Base-by-base conservation (phyloP, 805 yeast species). In the Babjeviella inositovora region DNA sequence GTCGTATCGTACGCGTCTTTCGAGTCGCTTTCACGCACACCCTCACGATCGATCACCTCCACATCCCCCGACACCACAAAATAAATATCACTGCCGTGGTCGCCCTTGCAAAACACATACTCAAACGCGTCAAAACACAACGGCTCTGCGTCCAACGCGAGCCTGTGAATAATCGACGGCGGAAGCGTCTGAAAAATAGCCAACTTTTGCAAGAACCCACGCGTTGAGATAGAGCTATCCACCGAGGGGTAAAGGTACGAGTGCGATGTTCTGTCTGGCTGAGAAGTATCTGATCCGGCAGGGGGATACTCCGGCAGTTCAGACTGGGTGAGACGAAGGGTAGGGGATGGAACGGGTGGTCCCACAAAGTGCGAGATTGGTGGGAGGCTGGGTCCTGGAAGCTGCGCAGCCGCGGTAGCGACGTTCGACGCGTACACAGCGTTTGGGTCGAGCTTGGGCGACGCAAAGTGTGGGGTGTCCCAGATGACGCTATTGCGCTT, bases 1-100 rank as follows among this genome's bases (percentile, higher is more conserved):
- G n/a, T n/a, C n/a, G n/a, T n/a, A n/a, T n/a, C n/a, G n/a, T n/a
- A n/a, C 18, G 18, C 8, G 18, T 8, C n/a, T 8, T 16, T 16
- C n/a, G 18, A n/a, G n/a, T n/a, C n/a, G 4, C 17, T 7, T 9
- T 32, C 35, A 14, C 22, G 27, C 17, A 30, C 32, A 27, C 43
- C 33, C 20, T 47, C 35, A 3, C 49, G 45, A 22, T 51, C 67
- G 6, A 74, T 28, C 1, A 74, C 80, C 39, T 77, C 85, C 5
- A 74, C 79, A 33, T 68, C 73, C 7, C 90, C 90, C 32, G 51
- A 56, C 6, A 70, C 62, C 13, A 76, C 59, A 35, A 76, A 72
- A 39, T 59, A 76, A 14, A 77, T 67, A 31, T 74, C 81, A 13
- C 69, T 53, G 5, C 76, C 79, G 2, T 35, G 25, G 23, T 68